Evolutionary conservation across 1,139 yeast genomes (phyloP).

Genomic region (Hansenula anomala): DNA sequence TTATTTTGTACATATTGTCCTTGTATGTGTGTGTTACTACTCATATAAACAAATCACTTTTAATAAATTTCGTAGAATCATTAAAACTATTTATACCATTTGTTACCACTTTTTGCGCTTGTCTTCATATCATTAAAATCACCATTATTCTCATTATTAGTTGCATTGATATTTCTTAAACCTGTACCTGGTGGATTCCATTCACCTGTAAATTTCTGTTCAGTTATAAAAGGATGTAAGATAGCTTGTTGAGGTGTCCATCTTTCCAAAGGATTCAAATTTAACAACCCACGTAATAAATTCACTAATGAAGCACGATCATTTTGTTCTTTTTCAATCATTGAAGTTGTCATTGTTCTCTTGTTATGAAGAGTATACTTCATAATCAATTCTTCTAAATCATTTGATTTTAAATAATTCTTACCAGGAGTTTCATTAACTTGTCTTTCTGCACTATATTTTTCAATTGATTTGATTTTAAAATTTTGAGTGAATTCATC

Average conservation of each 20-base stretch:
- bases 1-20: too few species aligned
- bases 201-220: constrained; percentile 35
- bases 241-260: constrained; percentile 97
- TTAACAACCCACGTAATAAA: constrained; percentile 72
- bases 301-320: constrained; percentile 72
- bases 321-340: constrained; percentile 66
- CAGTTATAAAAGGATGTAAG: constrained; percentile 83
- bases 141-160: not conserved
- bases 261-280: constrained; percentile 86
- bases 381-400: constrained; percentile 68
- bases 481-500: constrained; percentile 34
- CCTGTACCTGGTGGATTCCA: constrained; percentile 44
- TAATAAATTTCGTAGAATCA: too few species aligned
- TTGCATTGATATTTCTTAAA: not conserved
- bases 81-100: constrained; percentile 14
- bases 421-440: constrained; percentile 75
- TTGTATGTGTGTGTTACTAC: too few species aligned
- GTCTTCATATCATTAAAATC: constrained; percentile 8
- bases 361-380: constrained; percentile 75
- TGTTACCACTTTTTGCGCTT: constrained; percentile 9
- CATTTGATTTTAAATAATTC: constrained; percentile 74
- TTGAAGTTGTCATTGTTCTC: constrained; percentile 60
- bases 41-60: too few species aligned
- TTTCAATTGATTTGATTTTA: constrained; percentile 48
- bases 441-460: constrained; percentile 52